Evolutionary conservation across 1,284 basidiomycete species (phyloP), one percentile per base, ranked within the genome.

Genomic region (Melampsora americana): DNA sequence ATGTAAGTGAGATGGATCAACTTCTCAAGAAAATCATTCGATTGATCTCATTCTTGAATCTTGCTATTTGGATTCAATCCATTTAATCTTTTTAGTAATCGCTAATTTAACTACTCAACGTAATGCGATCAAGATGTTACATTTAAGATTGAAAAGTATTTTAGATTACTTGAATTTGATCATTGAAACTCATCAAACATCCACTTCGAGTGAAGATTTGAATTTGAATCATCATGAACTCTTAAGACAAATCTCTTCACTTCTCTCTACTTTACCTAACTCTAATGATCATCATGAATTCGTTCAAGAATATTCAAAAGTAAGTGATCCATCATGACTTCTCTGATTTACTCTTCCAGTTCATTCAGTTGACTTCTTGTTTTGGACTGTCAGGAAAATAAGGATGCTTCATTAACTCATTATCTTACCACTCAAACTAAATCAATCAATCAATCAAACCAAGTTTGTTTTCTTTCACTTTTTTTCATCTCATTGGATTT

Each of bases 91-190:
- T n/a, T n/a, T 81, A 97, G 95, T 95, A 83, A 88, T 95, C 79
- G 90, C 92, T 0, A 90, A 92, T 84, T 84, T 98, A 68, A 90
- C 91, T 73, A 91, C 93, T 7, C 95, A 98, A 83, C 87, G 94
- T 78, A 93, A 93, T 72, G 95, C 96, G 9, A 91, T 98, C 77
- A 90, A 92, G 81, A 98, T 98, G 93, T 86, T 99, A 77, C 89
- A 95, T 79, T 93, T 96, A 80, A 89, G 95, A 70, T 92, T 98
- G 76, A 80, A 89, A 64, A 84, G 94, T 2, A 87, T 98, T 7
- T 88, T 92, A 7, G 87, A 89, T 81, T 98, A 99, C 83, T 88
- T 96, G 30, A 84, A 87, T 0, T 88, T 88, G 46, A 90, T 91
- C 11, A 85, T 92, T 53, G 86, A 88, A 62, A 66, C 69, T 66